phyloP scores from a whole-genome alignment of 768 basidiomycete genomes.

The Mycena sanguinolenta region DNA sequence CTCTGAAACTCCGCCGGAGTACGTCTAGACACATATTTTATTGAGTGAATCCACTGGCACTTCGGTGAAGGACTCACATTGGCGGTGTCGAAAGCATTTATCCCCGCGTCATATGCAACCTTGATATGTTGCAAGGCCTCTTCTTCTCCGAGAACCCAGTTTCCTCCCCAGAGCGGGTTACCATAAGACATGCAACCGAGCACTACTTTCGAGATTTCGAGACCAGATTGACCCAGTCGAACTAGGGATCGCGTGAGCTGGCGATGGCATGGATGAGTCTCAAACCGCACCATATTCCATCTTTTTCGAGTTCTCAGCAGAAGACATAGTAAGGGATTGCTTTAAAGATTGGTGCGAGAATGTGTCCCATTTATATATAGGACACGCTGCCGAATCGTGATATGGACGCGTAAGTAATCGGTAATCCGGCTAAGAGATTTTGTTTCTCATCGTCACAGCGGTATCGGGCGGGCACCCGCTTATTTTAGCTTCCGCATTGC shows the following conservation, averaged over 20 bases:
- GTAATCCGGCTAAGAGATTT: too few relatives aligned
- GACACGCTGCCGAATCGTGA: too few relatives aligned
- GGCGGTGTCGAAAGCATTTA: slow-evolving; percentile 53
- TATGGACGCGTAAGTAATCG: too few relatives aligned
- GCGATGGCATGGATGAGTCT: neutral
- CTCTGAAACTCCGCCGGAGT: slow-evolving; percentile 50
- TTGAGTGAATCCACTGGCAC: neutral
- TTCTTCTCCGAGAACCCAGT: slow-evolving; percentile 18
- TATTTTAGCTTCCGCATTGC: too few relatives aligned
- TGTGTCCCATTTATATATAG: too few relatives aligned
- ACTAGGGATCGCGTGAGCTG: neutral
- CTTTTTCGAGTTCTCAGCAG: neutral
- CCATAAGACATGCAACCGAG: slow-evolving; percentile 32
- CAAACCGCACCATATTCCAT: slow-evolving; percentile 2
- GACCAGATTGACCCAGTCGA: slow-evolving; percentile 4
- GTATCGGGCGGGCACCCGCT: too few relatives aligned
- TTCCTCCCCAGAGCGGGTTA: slow-evolving; percentile 8
- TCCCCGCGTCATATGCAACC: slow-evolving; percentile 48
- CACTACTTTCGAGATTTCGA: slow-evolving; percentile 24
- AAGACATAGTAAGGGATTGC: too few relatives aligned
- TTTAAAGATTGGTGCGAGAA: too few relatives aligned
- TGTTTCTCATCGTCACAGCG: too few relatives aligned
- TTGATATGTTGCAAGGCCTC: slow-evolving; percentile 29
- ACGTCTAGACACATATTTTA: neutral
- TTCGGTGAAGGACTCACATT: slow-evolving; percentile 39